Conservation (phyloP, 1,284 basidiomycete genomes). For the Exobasidium cylindrosporum region DNA sequence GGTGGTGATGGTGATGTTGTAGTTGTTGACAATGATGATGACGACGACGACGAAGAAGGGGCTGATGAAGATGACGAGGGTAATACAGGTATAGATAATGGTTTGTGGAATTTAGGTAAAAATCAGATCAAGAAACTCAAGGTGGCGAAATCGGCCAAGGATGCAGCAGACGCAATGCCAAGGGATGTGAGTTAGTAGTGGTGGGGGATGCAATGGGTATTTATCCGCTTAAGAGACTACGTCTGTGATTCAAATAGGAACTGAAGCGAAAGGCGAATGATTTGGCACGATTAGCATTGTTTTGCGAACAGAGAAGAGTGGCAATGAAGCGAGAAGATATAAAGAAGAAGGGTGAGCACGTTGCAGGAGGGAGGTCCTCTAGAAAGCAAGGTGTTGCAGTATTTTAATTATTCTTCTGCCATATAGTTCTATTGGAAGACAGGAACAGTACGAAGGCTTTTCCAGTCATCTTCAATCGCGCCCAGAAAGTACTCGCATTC, state of each 20-base stretch:
- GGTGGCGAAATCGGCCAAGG: too few species aligned
- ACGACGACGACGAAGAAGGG: not conserved
- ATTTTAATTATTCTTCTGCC: not conserved
- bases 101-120: not conserved
- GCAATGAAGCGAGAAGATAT: conserved; percentile 33
- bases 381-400: too few species aligned
- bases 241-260: too few species aligned
- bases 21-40: not conserved
- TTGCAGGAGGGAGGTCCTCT: too few species aligned
- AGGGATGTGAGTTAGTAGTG: too few species aligned
- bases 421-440: conserved; percentile 20
- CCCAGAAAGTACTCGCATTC: conserved; percentile 30
- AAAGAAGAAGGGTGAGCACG: conserved; percentile 21
- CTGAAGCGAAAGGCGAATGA: conserved; percentile 33
- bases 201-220: too few species aligned
- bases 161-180: too few species aligned
- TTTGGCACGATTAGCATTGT: conserved; percentile 35
- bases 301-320: conserved; percentile 29
- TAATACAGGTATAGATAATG: not conserved
- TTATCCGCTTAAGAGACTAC: too few species aligned
- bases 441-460: conserved; percentile 24
- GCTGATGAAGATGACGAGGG: not conserved
- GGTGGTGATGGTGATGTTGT: not conserved
- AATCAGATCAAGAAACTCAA: not conserved
- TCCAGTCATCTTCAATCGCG: conserved; percentile 35